phyloP scores from a whole-genome alignment of 2,329 filamentous ascomycete species.

The Emergomyces africanus region DNA sequence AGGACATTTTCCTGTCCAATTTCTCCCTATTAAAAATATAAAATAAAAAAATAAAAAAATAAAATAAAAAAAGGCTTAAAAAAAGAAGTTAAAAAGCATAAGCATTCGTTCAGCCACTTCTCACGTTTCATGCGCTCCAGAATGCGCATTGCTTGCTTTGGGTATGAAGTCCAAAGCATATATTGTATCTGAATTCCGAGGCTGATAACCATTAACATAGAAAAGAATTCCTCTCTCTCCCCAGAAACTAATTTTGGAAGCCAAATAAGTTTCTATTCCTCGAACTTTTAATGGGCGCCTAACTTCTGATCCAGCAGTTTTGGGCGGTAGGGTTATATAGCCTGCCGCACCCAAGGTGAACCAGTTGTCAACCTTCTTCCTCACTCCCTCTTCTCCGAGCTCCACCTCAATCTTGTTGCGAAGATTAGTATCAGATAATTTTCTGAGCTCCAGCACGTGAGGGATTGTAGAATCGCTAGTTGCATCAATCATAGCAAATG shows the following conservation, averaged over 20 bases:
- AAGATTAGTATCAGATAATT: background rate
- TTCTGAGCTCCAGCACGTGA: background rate
- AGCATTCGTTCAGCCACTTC: background rate
- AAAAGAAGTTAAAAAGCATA: background rate
- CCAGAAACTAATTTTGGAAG: background rate
- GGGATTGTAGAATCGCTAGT: background rate
- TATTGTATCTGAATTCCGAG: background rate
- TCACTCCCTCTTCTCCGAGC: background rate
- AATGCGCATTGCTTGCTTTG: background rate
- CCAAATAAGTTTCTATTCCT: too few species aligned
- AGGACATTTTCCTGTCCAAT: too few species aligned
- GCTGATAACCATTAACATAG: background rate
- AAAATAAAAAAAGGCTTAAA: background rate
- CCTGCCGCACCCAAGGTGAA: background rate
- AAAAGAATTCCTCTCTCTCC: background rate
- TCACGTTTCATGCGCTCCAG: background rate
- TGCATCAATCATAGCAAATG: background rate
- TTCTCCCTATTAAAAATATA: too few species aligned
- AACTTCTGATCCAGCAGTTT: background rate
- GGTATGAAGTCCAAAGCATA: background rate
- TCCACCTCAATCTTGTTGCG: background rate
- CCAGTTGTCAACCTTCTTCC: background rate
- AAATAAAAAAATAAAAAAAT: too few species aligned
- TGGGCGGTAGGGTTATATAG: background rate
- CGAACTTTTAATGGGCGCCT: background rate